Percentiles rank a stretch among this genome's conserved stretches.
These are phyloP conservation scores for Salvia rosmarinus DNA, from an alignment of 257 asterid species.

Conservation along the genomic window DNA sequence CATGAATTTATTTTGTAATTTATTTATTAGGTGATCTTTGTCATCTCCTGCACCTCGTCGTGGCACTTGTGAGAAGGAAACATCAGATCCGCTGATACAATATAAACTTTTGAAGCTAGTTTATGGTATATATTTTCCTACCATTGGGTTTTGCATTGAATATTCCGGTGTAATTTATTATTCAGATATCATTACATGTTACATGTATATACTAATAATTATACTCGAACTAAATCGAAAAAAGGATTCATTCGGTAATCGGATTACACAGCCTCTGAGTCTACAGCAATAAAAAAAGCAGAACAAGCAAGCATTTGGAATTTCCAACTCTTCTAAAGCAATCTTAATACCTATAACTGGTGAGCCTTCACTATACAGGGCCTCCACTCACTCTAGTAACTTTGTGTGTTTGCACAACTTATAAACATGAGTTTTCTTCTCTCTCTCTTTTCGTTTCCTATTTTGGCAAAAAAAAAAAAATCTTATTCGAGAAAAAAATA, in stretches of 20 bases:
- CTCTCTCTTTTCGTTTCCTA: not conserved
- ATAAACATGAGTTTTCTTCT: not conserved
- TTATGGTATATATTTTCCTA: slow-evolving; percentile 1
- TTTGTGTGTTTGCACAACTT: slow-evolving; percentile 17
- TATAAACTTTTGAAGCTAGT: no score
- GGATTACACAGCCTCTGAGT: no score
- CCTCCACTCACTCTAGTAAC: slow-evolving; percentile 43
- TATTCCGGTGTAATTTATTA: not conserved
- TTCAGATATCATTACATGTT: no score
- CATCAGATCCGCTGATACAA: not conserved
- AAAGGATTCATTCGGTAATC: no score
- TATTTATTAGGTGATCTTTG: not conserved
- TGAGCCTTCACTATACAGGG: slow-evolving; percentile 46
- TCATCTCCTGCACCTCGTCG: not conserved
- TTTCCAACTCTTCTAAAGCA: not conserved
- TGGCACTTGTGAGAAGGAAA: no score
- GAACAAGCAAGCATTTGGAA: slow-evolving; percentile 8
- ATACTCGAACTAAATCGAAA: no score
- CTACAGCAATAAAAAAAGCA: not conserved
- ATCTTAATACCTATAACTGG: slow-evolving; percentile 32
- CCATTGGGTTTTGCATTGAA: not conserved
- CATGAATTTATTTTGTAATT: slow-evolving; percentile 10
- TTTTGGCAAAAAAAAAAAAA: slow-evolving; percentile 9
- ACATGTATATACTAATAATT: no score
- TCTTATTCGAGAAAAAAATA: not conserved